Evolutionary conservation across 2,329 filamentous ascomycete species (phyloP), one percentile per base, ranked within the genome.

Genomic region (Aspergillus jensenii): DNA sequence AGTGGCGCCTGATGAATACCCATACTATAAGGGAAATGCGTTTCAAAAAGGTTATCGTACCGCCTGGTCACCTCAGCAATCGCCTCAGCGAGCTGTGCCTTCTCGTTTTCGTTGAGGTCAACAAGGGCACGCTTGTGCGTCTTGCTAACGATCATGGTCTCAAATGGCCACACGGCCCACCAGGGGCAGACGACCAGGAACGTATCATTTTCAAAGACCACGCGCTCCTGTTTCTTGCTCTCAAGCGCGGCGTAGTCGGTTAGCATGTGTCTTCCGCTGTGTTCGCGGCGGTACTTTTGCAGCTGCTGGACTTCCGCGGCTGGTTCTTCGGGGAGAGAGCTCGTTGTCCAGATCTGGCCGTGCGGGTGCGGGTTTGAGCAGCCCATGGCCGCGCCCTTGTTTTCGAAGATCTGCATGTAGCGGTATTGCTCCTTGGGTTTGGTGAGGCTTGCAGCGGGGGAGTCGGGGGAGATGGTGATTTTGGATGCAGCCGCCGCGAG

Each of bases 401-500:
- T 99, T 79, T 99, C 95, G 62, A 99, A 99, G 63, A 99, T 98
- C 73, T 99, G 95, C 93, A 99, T 97, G 78, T 96, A 98, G 54
- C 90, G 86, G 68, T 96, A 91, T 76, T 96, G 91, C 53, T 90
- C 84, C 52, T 82, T 86, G 4, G 91, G 88, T 27, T 78, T 76
- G 7, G 77, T 65, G 17, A 83, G 71, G 49, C 69, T 70, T 21
- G 77, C 73, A 12, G 79, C 75, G 9, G 79, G 74, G 21, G 78
- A 76, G 39, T 78, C 72, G 8, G 81, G 78, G 6, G 80, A 75
- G 39, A 83, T 68, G 6, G 78, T 78, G 8, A 78, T 81, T 4
- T 78, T 73, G 14, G 73, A 63, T 6, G 81, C 78, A 43, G 78
- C 69, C 53, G 79, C 68, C 12, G 71, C 81, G 6, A 93, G 83